A percentile compares a stretch with the other conserved stretches of the same genome.
These are phyloP conservation scores for Clohesyomyces aquaticus DNA, from an alignment of 495 filamentous ascomycete species.

Conservation along the genomic window DNA sequence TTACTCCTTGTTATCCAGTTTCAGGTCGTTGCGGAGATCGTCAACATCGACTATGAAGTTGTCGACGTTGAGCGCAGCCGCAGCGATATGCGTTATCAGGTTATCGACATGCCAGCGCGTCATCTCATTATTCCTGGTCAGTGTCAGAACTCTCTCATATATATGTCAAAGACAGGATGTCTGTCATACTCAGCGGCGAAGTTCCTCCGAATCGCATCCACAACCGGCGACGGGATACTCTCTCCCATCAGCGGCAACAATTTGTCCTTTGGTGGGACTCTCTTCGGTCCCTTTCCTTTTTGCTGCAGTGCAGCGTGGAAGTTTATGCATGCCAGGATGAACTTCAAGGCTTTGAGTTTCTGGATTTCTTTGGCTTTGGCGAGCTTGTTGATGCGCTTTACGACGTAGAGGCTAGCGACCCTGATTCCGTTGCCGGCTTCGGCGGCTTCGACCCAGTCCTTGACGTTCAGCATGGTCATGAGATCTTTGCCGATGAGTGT, in stretches of 20 bases:
- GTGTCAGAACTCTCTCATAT: slow-evolving; percentile 31
- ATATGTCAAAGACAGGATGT: slow-evolving; percentile 58
- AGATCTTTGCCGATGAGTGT: slow-evolving; percentile 66
- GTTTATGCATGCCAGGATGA: slow-evolving; percentile 66
- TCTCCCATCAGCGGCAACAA: slow-evolving; percentile 52
- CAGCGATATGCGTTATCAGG: slow-evolving; percentile 51
- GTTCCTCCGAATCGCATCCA: slow-evolving; percentile 68
- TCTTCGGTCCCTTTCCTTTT: slow-evolving; percentile 42
- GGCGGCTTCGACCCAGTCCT: slow-evolving; percentile 74
- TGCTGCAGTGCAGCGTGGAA: slow-evolving; percentile 59
- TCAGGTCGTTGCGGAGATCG: slow-evolving; percentile 77
- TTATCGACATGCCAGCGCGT: slow-evolving; percentile 51
- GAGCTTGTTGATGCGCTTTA: slow-evolving; percentile 60
- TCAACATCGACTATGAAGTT: slow-evolving; percentile 76
- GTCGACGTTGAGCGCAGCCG: slow-evolving; percentile 64
- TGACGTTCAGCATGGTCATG: slow-evolving; percentile 64
- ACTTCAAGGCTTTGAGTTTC: slow-evolving; percentile 66
- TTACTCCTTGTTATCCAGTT: slow-evolving; percentile 67
- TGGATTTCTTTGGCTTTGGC: slow-evolving; percentile 60
- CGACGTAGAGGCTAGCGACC: slow-evolving; percentile 64
- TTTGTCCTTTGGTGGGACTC: slow-evolving; percentile 54
- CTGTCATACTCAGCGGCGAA: slow-evolving; percentile 66
- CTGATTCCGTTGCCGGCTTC: slow-evolving; percentile 58
- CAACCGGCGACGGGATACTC: slow-evolving; percentile 58
- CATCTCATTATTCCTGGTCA: slow-evolving; percentile 38